These are phyloP conservation scores for Trifolium subterraneum DNA, from an alignment of 306 rosid species.

Conservation along the genomic window DNA sequence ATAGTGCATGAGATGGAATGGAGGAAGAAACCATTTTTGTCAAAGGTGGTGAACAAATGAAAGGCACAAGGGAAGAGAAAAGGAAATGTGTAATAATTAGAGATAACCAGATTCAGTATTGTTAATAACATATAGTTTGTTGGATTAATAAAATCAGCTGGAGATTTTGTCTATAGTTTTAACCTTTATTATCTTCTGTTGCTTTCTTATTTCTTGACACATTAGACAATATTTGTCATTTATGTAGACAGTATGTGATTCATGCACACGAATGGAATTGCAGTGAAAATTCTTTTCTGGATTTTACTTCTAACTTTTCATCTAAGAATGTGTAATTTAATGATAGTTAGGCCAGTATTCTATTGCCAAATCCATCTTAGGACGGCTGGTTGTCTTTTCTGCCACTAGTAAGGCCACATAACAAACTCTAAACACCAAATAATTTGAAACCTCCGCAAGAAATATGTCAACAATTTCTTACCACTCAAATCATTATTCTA, in stretches of 20 bases:
- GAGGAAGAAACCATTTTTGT: constrained; percentile 48
- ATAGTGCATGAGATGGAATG: constrained; percentile 23
- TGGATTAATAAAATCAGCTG: constrained; percentile 14
- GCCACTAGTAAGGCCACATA: neutral
- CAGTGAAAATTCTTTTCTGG: constrained; percentile 3
- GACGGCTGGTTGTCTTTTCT: constrained; percentile 49
- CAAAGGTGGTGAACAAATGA: constrained; percentile 8
- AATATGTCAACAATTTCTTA: neutral
- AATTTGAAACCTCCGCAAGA: neutral
- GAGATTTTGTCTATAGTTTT: constrained; percentile 29
- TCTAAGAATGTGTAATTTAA: constrained; percentile 32
- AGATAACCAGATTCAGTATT: constrained; percentile 3
- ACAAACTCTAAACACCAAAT: constrained; percentile 28
- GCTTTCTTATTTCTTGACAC: neutral
- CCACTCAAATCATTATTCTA: constrained; percentile 8
- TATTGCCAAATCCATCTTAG: constrained; percentile 26
- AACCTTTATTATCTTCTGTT: neutral
- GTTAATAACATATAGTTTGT: constrained; percentile 24
- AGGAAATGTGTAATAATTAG: neutral
- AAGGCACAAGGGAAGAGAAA: constrained; percentile 22
- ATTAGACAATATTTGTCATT: neutral
- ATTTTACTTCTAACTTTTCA: constrained; percentile 24
- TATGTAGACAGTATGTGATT: neutral
- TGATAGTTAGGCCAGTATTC: constrained; percentile 27
- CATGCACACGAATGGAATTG: constrained; percentile 24